These are phyloP conservation scores for Clathrospora elynae DNA, from an alignment of 2,329 filamentous ascomycete species.

Conservation along the genomic window DNA sequence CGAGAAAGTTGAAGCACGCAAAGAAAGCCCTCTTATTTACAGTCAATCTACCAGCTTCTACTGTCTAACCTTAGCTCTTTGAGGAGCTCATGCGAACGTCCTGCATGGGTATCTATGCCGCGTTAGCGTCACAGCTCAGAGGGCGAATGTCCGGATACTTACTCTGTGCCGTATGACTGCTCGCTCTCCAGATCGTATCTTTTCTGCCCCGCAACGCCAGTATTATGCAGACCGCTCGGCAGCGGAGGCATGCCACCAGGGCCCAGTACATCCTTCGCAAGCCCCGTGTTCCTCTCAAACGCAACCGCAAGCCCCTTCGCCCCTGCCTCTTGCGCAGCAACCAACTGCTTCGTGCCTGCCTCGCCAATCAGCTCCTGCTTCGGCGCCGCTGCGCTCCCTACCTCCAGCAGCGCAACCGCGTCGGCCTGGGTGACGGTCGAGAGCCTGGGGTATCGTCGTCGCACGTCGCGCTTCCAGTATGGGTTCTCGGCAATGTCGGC, in stretches of 20 bases:
- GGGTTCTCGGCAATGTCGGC: conserved; percentile 88
- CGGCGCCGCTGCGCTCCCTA: conserved; percentile 80
- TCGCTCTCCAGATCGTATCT: conserved; percentile 72
- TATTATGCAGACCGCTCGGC: conserved; percentile 69
- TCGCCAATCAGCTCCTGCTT: conserved; percentile 81
- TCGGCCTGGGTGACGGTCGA: conserved; percentile 84
- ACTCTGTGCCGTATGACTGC: conserved; percentile 65
- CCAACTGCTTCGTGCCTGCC: conserved; percentile 73
- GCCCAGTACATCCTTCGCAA: conserved; percentile 66
- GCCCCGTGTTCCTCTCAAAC: conserved; percentile 68
- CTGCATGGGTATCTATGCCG: conserved; percentile 52
- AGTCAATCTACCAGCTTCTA: conserved; percentile 26
- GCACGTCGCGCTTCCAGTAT: conserved; percentile 93
- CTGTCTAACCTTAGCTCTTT: conserved; percentile 7
- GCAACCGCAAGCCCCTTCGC: conserved; percentile 71
- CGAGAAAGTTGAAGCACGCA: conserved; percentile 9
- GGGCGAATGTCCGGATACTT: conserved; percentile 24
- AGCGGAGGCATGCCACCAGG: conserved; percentile 83
- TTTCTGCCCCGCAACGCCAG: conserved; percentile 63
- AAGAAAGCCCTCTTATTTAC: conserved; percentile 37
- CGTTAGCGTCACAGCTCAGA: conserved; percentile 17
- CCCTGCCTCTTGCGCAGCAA: conserved; percentile 75
- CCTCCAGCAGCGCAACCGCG: conserved; percentile 79
- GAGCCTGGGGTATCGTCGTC: conserved; percentile 79
- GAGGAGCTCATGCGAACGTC: conserved; percentile 45